Evolutionary conservation across 1,284 basidiomycete genomes (phyloP).

Genomic region (Cryptococcus jaspeensis): DNA sequence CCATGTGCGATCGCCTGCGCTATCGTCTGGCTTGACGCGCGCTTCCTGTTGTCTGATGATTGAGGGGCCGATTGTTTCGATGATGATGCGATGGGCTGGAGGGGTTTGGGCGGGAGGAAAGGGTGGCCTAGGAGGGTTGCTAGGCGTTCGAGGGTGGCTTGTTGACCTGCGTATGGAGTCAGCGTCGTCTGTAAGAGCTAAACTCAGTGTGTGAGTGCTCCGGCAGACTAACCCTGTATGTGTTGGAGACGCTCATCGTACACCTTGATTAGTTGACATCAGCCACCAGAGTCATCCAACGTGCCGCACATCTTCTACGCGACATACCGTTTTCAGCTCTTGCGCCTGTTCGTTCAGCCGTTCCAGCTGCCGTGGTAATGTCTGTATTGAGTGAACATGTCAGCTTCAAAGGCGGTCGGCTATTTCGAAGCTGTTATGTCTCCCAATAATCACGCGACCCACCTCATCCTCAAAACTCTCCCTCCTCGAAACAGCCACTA

Average conservation of each 20-base stretch:
- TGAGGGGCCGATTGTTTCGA: slow-evolving; percentile 13
- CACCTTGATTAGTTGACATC: slow-evolving; percentile 15
- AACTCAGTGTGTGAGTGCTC: too few species aligned
- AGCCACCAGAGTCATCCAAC: slow-evolving; percentile 7
- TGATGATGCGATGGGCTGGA: slow-evolving; percentile 34
- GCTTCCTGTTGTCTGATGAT: not conserved
- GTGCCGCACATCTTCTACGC: not conserved
- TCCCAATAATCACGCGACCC: slow-evolving; percentile 1
- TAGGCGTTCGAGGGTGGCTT: slow-evolving; percentile 27
- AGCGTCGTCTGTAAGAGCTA: not conserved
- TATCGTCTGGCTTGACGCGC: not conserved
- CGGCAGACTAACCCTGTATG: slow-evolving; percentile 34
- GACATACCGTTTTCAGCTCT: slow-evolving; percentile 33
- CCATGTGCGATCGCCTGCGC: not conserved
- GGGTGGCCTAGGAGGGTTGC: slow-evolving; percentile 41
- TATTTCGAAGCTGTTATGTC: not conserved
- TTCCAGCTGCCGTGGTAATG: slow-evolving; percentile 39
- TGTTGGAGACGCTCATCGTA: slow-evolving; percentile 39
- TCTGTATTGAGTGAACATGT: slow-evolving; percentile 15
- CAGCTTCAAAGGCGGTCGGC: not conserved
- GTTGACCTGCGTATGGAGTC: slow-evolving; percentile 12
- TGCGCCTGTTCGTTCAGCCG: slow-evolving; percentile 33
- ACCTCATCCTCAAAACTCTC: slow-evolving; percentile 37
- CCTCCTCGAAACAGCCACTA: slow-evolving; percentile 25
- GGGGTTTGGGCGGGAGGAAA: slow-evolving; percentile 36